phyloP scores from a whole-genome alignment of 495 filamentous ascomycete genomes.

The Tuber magnatum region DNA sequence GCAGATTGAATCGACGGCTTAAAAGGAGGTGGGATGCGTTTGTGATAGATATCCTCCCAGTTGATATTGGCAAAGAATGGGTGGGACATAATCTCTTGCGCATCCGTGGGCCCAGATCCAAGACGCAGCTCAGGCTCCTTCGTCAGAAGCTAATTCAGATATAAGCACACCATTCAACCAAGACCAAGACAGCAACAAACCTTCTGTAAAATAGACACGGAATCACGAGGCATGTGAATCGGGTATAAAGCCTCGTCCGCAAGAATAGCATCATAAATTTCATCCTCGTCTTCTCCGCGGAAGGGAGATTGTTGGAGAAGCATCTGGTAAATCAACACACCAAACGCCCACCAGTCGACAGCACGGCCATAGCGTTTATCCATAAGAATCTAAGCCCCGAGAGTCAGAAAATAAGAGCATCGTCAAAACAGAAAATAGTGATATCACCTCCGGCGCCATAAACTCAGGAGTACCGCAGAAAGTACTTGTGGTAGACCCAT shows the following conservation, averaged over 20 bases:
- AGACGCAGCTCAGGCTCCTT: conserved; percentile 89
- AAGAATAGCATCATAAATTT: conserved; percentile 99
- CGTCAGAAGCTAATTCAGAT: conserved; percentile 57
- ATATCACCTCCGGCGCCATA: conserved; percentile 90
- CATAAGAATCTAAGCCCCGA: conserved; percentile 67
- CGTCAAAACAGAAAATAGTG: neutral
- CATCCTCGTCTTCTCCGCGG: conserved; percentile 97
- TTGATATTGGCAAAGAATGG: conserved; percentile 96
- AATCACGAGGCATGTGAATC: conserved; percentile 98
- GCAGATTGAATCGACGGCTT: conserved; percentile 77
- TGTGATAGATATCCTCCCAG: conserved; percentile 98
- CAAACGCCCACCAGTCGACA: conserved; percentile 99
- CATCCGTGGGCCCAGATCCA: conserved; percentile 91
- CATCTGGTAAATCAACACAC: conserved; percentile 99
- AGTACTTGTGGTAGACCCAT: conserved; percentile 89
- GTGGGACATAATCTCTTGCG: conserved; percentile 98
- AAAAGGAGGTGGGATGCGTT: conserved; percentile 82
- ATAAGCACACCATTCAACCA: conserved; percentile 1
- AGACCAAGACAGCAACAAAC: conserved; percentile 8
- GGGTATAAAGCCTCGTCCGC: conserved; percentile 97
- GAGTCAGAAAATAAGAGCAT: conserved; percentile 31
- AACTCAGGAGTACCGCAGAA: conserved; percentile 99
- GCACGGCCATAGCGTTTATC: conserved; percentile 98
- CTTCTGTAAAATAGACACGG: conserved; percentile 95
- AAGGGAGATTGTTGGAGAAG: conserved; percentile 97